A percentile compares a stretch with the other conserved stretches of the same genome.
These are phyloP conservation scores for Dalechampia spathulata DNA, from an alignment of 441 rosid genomes.

Conservation along the genomic window DNA sequence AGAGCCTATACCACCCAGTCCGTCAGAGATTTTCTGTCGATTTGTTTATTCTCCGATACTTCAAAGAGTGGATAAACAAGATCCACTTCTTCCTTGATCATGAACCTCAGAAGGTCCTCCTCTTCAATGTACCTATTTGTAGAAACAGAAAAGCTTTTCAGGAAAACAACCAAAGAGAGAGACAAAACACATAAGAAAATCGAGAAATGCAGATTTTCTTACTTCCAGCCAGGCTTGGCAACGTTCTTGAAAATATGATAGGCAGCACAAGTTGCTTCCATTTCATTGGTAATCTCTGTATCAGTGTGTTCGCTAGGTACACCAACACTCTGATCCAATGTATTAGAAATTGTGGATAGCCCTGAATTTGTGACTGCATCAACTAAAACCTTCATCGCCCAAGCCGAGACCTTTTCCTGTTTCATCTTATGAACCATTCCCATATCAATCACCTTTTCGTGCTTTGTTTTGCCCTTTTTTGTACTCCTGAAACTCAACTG, in stretches of 20 bases:
- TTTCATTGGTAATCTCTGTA: slow-evolving; percentile 67
- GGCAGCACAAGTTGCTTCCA: slow-evolving; percentile 79
- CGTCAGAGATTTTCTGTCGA: slow-evolving; percentile 46
- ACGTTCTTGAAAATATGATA: slow-evolving; percentile 56
- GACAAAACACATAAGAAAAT: neutral
- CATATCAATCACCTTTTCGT: slow-evolving; percentile 64
- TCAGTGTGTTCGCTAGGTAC: slow-evolving; percentile 31
- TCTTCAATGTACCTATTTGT: slow-evolving; percentile 56
- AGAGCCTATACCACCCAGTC: slow-evolving; percentile 97
- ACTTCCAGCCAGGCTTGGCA: slow-evolving; percentile 35
- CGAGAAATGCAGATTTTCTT: slow-evolving; percentile 16
- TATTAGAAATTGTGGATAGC: slow-evolving; percentile 58
- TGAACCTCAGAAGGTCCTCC: slow-evolving; percentile 62
- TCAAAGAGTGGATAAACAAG: slow-evolving; percentile 57
- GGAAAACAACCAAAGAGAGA: neutral
- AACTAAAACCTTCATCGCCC: slow-evolving; percentile 83
- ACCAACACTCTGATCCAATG: slow-evolving; percentile 43
- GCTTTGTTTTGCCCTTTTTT: slow-evolving; percentile 40
- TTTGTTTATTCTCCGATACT: slow-evolving; percentile 42
- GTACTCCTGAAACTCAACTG: slow-evolving; percentile 43
- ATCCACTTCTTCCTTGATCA: slow-evolving; percentile 83
- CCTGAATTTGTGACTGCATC: slow-evolving; percentile 73
- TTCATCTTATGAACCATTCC: slow-evolving; percentile 64
- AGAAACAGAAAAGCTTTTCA: neutral
- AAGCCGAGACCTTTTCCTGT: slow-evolving; percentile 77